phyloP scores from a whole-genome alignment of 176 grass and related monocot species.

The Musa troglodytarum region DNA sequence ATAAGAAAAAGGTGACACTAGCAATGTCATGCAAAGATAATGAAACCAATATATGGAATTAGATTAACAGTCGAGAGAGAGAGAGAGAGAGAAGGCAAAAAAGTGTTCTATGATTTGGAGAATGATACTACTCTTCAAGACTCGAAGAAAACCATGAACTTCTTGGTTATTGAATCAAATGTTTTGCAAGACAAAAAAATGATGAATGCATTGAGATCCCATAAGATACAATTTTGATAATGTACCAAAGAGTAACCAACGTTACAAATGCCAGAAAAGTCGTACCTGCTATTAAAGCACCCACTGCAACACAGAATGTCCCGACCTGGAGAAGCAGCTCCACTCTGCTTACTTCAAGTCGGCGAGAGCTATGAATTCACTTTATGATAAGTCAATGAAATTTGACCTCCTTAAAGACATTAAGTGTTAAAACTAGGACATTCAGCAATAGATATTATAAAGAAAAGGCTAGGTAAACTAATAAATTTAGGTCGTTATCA shows the following conservation, averaged over 20 bases:
- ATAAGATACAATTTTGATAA: neutral
- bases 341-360: conserved; percentile 86
- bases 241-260: neutral
- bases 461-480: no score
- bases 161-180: neutral
- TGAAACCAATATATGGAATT: no score
- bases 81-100: neutral
- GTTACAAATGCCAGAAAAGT: conserved; percentile 4
- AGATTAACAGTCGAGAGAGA: no score
- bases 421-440: no score
- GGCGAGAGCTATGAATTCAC: conserved; percentile 52
- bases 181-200: neutral
- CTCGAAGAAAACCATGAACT: neutral
- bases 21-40: no score
- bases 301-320: conserved; percentile 84
- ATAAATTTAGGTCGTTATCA: no score
- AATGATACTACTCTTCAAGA: neutral
- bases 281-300: conserved; percentile 88
- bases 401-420: neutral
- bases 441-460: no score
- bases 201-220: neutral
- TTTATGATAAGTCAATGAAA: conserved; percentile 22
- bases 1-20: no score
- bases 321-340: conserved; percentile 96
- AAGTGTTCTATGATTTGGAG: neutral